Evolutionary conservation across 2,329 filamentous ascomycete genomes (phyloP).

Genomic region (Bipolaris zeicola): DNA sequence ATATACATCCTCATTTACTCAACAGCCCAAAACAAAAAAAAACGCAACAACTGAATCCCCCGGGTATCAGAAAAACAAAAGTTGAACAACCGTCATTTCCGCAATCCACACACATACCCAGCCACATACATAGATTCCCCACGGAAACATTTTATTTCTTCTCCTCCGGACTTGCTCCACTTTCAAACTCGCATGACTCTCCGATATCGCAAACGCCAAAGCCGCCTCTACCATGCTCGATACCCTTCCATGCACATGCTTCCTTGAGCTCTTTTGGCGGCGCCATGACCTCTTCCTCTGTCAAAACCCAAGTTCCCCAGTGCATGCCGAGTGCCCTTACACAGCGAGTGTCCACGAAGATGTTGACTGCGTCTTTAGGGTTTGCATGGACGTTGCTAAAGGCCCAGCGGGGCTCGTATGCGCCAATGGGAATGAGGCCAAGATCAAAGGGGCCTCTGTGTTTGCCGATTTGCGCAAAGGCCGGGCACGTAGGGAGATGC

Average conservation of each 20-base stretch:
- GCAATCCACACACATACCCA: too few relatives aligned
- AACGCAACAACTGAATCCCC: too few relatives aligned
- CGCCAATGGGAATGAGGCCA: conserved; percentile 90
- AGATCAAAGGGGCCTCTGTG: conserved; percentile 86
- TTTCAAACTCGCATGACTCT: conserved; percentile 73
- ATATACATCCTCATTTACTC: too few relatives aligned
- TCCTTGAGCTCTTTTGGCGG: conserved; percentile 74
- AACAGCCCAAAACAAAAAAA: too few relatives aligned
- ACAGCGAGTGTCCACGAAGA: conserved; percentile 84
- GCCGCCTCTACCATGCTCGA: conserved; percentile 77
- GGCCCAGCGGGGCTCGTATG: conserved; percentile 74
- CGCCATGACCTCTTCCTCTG: conserved; percentile 82
- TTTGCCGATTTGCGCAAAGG: conserved; percentile 82
- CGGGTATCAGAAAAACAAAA: too few relatives aligned
- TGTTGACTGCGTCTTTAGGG: conserved; percentile 85
- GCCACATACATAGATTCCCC: too few relatives aligned
- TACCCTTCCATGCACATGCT: conserved; percentile 72
- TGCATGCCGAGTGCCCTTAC: conserved; percentile 82
- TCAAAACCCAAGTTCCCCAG: conserved; percentile 88
- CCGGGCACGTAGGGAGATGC: conserved; percentile 74
- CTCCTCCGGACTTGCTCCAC: not conserved
- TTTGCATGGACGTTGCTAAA: conserved; percentile 86
- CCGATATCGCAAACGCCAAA: conserved; percentile 85
- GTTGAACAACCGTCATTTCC: too few relatives aligned
- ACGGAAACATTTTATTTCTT: too few relatives aligned